Evolutionary conservation across 2,329 filamentous ascomycete species (phyloP), one percentile per base, ranked within the genome.

Genomic region (Claviceps pusilla): DNA sequence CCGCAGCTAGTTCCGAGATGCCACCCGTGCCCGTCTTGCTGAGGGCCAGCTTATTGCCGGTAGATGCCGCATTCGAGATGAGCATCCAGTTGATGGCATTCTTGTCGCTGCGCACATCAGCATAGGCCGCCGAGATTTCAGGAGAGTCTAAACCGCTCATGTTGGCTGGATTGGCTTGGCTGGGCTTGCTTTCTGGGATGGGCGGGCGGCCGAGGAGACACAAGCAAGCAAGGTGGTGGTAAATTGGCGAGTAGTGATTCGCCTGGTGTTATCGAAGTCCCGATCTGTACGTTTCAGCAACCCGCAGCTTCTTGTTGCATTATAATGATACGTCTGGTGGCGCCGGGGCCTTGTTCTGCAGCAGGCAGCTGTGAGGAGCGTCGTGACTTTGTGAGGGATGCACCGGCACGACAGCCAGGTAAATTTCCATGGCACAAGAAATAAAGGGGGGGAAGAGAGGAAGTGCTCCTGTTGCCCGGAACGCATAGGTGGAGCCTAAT

Each of bases 51-150:
- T 74, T 73, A 70, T 80, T 78, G 57, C 79, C 79, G 37, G 71
- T 72, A 29, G 75, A 69, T 2, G 71, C 68, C 11, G 76, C 73
- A 69, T 84, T 78, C 59, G 80, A 82, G 60, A 86, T 73, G 55
- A 86, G 74, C 28, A 86, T 75, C 82, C 82, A 86, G 69, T 82
- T 84, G 58, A 75, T 79, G 55, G 72, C 68, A 57, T 83, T 76
- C 66, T 83, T 84, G 74, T 86, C 82, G 60, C 74, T 78, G 57
- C 82, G 81, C 55, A 86, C 81, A 57, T 78, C 77, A 33, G 84
- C 79, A 73, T 85, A 86, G 59, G 82, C 83, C 53, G 76, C 72
- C 54, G 74, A 70, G 62, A 86, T 78, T 48, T 83, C 81, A 65
- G 80, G 73, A 55, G 74, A 66, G 64, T 80, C 71, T 64, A 74